These are phyloP conservation scores for Primulina tabacum DNA, from an alignment of 257 asterid genomes.

Conservation along the genomic window DNA sequence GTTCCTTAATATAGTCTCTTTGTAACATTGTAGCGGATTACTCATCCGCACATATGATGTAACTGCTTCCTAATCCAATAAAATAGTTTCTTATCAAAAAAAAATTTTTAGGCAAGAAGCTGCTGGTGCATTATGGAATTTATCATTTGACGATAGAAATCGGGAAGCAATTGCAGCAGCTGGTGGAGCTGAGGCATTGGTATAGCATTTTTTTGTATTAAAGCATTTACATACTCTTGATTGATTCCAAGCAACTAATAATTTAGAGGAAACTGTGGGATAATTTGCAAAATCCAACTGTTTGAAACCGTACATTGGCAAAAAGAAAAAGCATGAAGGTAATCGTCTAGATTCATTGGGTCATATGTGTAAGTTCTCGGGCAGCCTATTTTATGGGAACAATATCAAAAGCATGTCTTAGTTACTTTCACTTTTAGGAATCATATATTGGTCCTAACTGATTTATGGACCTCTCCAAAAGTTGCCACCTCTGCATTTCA, in stretches of 20 bases:
- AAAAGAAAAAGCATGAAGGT: slow-evolving; percentile 1
- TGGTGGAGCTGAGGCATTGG: slow-evolving; percentile 95
- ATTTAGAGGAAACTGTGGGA: background rate
- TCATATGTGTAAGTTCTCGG: background rate
- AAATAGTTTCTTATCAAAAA: too few relatives aligned
- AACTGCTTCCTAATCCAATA: too few relatives aligned
- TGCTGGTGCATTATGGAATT: slow-evolving; percentile 91
- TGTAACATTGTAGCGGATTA: too few relatives aligned
- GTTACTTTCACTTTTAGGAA: background rate
- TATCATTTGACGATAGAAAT: slow-evolving; percentile 81
- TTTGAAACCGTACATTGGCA: background rate
- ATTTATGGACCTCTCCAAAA: background rate
- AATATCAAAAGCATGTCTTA: slow-evolving; percentile 1
- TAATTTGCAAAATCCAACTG: background rate
- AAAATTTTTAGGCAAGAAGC: slow-evolving; percentile 94
- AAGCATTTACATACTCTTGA: background rate
- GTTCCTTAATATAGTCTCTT: too few relatives aligned
- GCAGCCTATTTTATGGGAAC: background rate
- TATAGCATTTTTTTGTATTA: slow-evolving; percentile 27
- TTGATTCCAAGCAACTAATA: background rate
- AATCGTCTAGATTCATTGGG: background rate
- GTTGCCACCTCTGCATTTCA: background rate
- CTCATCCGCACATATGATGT: too few relatives aligned
- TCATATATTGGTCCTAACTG: background rate
- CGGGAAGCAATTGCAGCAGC: slow-evolving; percentile 87